Conservation (phyloP, 805 yeast genomes). For the Cyberlindnera misumaiensis region DNA sequence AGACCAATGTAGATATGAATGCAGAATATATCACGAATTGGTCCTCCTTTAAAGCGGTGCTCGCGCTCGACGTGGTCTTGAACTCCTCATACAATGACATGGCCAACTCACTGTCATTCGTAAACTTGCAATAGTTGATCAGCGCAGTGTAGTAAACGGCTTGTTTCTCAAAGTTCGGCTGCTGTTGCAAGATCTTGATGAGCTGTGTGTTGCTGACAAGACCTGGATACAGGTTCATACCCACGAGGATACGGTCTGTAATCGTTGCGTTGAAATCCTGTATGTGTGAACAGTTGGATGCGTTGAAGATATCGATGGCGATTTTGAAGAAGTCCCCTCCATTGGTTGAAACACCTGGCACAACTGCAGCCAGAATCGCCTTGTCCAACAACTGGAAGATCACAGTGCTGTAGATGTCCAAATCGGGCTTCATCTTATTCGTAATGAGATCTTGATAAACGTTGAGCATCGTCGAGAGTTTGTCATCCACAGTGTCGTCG, state of each 20-base stretch:
- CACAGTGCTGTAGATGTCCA: constrained; percentile 45
- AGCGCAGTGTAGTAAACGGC: constrained; percentile 33
- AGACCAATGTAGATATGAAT: constrained; percentile 45
- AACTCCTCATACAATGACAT: constrained; percentile 34
- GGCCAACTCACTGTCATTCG: constrained; percentile 32
- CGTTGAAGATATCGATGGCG: constrained; percentile 40
- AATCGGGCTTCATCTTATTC: constrained; percentile 47
- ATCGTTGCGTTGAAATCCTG: constrained; percentile 39
- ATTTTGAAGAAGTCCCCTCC: constrained; percentile 43
- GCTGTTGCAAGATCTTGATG: constrained; percentile 24
- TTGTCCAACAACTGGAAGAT: constrained; percentile 46
- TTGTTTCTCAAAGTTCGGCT: constrained; percentile 21
- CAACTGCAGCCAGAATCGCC: constrained; percentile 33
- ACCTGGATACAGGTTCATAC: constrained; percentile 36
- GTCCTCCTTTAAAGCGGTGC: constrained; percentile 21
- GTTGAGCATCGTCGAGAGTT: constrained; percentile 54
- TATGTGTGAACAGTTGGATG: constrained; percentile 33
- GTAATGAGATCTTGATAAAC: constrained; percentile 62
- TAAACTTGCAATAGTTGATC: constrained; percentile 33
- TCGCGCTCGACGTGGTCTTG: constrained; percentile 16
- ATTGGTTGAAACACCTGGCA: constrained; percentile 29
- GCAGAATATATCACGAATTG: constrained; percentile 46
- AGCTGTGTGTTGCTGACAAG: constrained; percentile 28
- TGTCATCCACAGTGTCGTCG: constrained; percentile 49
- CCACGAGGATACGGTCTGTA: constrained; percentile 38